phyloP scores from a whole-genome alignment of 1,139 yeast genomes.

The Hyphopichia fennica region DNA sequence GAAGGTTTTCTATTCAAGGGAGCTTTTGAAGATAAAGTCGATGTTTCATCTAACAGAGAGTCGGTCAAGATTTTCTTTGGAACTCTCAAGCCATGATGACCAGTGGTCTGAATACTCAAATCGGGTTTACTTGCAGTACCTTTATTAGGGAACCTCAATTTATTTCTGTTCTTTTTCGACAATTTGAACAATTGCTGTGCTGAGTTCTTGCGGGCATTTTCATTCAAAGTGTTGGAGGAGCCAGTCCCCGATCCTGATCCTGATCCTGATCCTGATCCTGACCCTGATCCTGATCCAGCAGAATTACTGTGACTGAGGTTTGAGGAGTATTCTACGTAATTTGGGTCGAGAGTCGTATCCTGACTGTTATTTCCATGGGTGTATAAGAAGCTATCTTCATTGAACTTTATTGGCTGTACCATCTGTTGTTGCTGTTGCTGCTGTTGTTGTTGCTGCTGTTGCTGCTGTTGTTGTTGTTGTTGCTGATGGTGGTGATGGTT shows the following conservation, averaged over 20 bases:
- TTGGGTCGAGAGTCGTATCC: neutral
- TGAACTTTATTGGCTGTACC: conserved; percentile 1
- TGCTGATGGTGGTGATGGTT: conserved; percentile 3
- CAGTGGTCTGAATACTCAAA: conserved; percentile 28
- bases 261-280: neutral
- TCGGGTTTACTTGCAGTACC: conserved; percentile 21
- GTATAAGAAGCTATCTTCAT: neutral
- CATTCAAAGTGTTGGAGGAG: neutral
- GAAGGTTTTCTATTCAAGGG: conserved; percentile 21
- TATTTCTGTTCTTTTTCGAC: conserved; percentile 15
- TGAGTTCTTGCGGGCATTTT: neutral
- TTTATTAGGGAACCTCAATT: conserved; percentile 14
- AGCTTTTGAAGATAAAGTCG: neutral
- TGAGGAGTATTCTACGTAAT: neutral
- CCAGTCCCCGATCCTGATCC: neutral
- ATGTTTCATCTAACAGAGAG: conserved; percentile 18
- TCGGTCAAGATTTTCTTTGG: conserved; percentile 25
- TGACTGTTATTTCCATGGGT: conserved; percentile 2
- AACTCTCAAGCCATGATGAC: conserved; percentile 27
- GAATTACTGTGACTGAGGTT: neutral
- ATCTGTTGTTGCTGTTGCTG: neutral
- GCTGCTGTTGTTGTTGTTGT: neutral
- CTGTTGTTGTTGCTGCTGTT: conserved; percentile 1
- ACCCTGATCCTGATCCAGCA: neutral
- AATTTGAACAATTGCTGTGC: conserved; percentile 7